Evolutionary conservation across 2,329 filamentous ascomycete species (phyloP).

Genomic region (Penicillium sp.): DNA sequence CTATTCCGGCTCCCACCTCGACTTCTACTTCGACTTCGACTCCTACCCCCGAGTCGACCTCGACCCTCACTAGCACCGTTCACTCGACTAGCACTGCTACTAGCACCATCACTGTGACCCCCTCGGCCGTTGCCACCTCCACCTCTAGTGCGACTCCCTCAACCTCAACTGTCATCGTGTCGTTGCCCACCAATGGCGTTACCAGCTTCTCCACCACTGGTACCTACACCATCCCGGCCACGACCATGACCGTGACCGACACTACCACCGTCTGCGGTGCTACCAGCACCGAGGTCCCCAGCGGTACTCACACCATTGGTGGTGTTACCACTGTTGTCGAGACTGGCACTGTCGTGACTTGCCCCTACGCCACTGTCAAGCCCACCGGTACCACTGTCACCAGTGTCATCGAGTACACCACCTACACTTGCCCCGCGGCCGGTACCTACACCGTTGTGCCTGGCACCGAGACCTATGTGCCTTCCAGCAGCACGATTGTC

Average conservation of each 20-base stretch:
- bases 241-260: conserved; percentile 62
- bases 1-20: conserved; percentile 45
- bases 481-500: conserved; percentile 49
- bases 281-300: conserved; percentile 56
- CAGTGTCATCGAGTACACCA: conserved; percentile 63
- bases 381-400: conserved; percentile 56
- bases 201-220: conserved; percentile 60
- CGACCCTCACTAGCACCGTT: conserved; percentile 30
- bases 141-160: conserved; percentile 16
- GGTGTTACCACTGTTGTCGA: conserved; percentile 67
- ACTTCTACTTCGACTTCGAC: conserved; percentile 45
- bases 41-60: conserved; percentile 35
- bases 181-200: conserved; percentile 46
- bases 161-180: conserved; percentile 11
- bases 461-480: conserved; percentile 55
- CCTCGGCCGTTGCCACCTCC: conserved; percentile 16
- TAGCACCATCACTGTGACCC: conserved; percentile 34
- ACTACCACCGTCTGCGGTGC: conserved; percentile 63
- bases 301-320: conserved; percentile 64
- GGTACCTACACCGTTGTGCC: conserved; percentile 73
- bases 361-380: conserved; percentile 62
- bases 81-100: conserved; percentile 39
- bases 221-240: conserved; percentile 70
- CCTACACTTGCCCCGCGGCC: conserved; percentile 66
- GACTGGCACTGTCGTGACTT: conserved; percentile 62